phyloP scores from a whole-genome alignment of 192 early-diverging fungal species.

The Linnemannia schmuckeri region DNA sequence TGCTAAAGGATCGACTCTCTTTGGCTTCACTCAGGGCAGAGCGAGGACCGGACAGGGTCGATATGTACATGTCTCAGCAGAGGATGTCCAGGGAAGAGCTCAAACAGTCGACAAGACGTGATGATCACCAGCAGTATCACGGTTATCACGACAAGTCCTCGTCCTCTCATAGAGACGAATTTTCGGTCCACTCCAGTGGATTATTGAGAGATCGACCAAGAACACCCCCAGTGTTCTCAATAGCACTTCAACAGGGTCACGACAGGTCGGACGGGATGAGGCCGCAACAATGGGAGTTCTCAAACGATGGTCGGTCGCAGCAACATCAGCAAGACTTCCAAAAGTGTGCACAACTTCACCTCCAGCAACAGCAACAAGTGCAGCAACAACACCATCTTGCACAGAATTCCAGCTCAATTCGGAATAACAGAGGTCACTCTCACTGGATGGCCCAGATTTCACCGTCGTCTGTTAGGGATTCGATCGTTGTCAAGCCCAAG shows the following conservation, averaged over 20 bases:
- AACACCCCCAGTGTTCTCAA: not conserved
- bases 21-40: constrained; percentile 4
- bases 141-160: not conserved
- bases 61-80: not conserved
- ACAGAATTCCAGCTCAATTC: not conserved
- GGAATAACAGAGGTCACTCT: not conserved
- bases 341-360: not conserved
- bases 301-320: not conserved
- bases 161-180: not conserved
- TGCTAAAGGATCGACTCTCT: constrained; percentile 32
- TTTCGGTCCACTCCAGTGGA: not conserved
- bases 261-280: not conserved
- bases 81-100: not conserved
- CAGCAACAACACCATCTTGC: not conserved
- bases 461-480: constrained; percentile 6
- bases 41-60: not conserved
- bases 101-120: not conserved
- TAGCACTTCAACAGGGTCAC: not conserved
- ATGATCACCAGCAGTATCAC: not conserved
- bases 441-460: not conserved
- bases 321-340: not conserved
- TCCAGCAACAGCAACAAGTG: not conserved
- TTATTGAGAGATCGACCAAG: not conserved
- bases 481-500: constrained; percentile 19
- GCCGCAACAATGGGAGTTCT: not conserved